Conservation (phyloP, 208 protist genomes). For the Leishmania tropica region DNA sequence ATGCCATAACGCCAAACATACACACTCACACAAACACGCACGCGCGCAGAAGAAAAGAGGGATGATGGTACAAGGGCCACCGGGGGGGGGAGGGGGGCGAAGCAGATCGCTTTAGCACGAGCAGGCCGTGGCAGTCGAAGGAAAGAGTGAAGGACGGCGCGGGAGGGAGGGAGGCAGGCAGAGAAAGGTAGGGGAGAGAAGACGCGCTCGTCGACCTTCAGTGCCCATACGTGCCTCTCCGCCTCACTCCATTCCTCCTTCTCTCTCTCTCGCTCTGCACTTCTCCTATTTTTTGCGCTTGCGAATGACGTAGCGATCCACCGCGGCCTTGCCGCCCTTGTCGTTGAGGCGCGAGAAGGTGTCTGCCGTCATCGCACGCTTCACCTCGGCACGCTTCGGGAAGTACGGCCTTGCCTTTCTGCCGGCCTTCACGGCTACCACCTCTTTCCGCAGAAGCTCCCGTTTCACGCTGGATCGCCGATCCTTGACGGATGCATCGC, state of each 20-base stretch:
- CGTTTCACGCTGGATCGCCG: constrained; percentile 48
- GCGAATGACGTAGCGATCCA: constrained; percentile 79
- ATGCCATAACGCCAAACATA: not conserved
- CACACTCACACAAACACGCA: not conserved
- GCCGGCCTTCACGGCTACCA: constrained; percentile 67
- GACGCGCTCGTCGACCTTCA: not conserved
- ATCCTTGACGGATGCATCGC: constrained; percentile 42
- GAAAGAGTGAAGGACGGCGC: not conserved
- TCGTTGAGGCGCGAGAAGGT: constrained; percentile 72
- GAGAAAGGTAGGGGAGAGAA: not conserved
- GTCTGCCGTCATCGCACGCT: constrained; percentile 69
- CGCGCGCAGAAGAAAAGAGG: no score
- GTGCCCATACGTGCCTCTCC: not conserved
- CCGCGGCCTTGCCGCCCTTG: constrained; percentile 76
- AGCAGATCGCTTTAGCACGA: not conserved
- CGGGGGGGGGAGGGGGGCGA: not conserved
- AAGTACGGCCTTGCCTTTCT: constrained; percentile 75
- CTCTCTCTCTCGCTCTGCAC: not conserved
- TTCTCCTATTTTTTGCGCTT: constrained; percentile 37
- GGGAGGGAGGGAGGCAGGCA: not conserved
- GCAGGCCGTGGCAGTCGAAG: not conserved
- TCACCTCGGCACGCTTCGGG: constrained; percentile 79
- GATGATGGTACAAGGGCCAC: not conserved
- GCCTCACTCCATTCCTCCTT: not conserved
- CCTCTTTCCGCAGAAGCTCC: constrained; percentile 74